Conservation (phyloP, 208 protist genomes). For the Jaenimonas drosophilae region DNA sequence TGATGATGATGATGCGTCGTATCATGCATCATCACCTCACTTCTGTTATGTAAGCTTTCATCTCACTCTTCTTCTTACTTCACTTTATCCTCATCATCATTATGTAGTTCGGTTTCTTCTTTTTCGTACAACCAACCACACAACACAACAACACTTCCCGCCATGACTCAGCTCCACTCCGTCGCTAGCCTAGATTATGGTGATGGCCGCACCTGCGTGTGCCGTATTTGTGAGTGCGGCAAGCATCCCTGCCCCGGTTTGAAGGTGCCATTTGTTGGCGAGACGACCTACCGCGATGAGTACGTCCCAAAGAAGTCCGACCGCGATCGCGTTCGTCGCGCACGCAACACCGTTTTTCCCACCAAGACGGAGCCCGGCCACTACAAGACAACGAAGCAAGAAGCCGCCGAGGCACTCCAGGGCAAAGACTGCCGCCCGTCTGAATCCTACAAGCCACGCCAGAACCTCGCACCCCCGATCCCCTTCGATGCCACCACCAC, state of each 20-base stretch:
- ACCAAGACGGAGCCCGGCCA: constrained; percentile 76
- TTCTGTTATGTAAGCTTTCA: too few relatives aligned
- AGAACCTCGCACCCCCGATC: constrained; percentile 30
- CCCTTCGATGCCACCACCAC: constrained; percentile 80
- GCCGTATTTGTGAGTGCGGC: constrained; percentile 81
- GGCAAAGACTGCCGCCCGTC: constrained; percentile 68
- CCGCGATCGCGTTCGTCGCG: constrained; percentile 27
- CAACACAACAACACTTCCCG: constrained; percentile 2
- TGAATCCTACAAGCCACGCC: constrained; percentile 79
- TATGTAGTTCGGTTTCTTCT: neutral
- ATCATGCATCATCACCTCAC: neutral
- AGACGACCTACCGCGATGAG: constrained; percentile 82
- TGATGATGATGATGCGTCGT: neutral
- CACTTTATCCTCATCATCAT: neutral
- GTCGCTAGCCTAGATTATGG: constrained; percentile 85
- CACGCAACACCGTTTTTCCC: constrained; percentile 35
- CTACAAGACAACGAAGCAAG: constrained; percentile 86
- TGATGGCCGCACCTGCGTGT: constrained; percentile 82
- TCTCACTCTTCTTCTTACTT: neutral
- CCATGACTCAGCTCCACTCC: constrained; percentile 85
- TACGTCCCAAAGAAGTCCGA: constrained; percentile 74
- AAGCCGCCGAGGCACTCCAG: constrained; percentile 67
- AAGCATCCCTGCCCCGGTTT: constrained; percentile 74
- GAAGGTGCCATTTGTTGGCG: constrained; percentile 72
- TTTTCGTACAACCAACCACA: neutral